Evolutionary conservation across 2,329 filamentous ascomycete species (phyloP).

Genomic region (Verticillium nubilum): DNA sequence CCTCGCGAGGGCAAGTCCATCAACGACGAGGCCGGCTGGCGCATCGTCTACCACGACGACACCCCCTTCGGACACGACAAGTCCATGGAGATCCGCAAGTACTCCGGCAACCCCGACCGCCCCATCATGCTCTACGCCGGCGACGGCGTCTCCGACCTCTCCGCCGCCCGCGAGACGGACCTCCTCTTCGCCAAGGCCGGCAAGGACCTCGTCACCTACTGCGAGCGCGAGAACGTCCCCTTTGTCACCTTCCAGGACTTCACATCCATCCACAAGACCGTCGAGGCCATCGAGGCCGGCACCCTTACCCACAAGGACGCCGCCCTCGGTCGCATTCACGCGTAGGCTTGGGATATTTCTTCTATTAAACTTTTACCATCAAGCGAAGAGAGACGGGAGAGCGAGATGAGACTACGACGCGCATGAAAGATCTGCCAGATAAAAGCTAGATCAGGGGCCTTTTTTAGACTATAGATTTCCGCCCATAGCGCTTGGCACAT

Average conservation of each 20-base stretch:
- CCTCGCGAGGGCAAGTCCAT: slow-evolving; percentile 61
- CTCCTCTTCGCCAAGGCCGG: slow-evolving; percentile 90
- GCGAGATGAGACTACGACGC: neutral
- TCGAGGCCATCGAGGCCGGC: slow-evolving; percentile 72
- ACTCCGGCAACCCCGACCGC: slow-evolving; percentile 66
- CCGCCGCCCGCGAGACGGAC: slow-evolving; percentile 87
- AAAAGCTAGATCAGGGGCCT: neutral
- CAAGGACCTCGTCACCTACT: slow-evolving; percentile 82
- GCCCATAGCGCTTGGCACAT: neutral
- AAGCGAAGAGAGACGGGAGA: neutral
- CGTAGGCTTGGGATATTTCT: neutral
- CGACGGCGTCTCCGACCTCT: slow-evolving; percentile 88
- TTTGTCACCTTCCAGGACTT: slow-evolving; percentile 88
- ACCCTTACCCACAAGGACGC: slow-evolving; percentile 66
- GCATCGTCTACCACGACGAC: slow-evolving; percentile 83
- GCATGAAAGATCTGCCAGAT: neutral
- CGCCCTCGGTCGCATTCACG: slow-evolving; percentile 41
- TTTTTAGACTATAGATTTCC: neutral
- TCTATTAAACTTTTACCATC: neutral
- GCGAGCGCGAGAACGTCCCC: slow-evolving; percentile 75
- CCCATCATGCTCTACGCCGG: slow-evolving; percentile 92
- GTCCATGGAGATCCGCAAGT: slow-evolving; percentile 83
- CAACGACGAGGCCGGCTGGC: slow-evolving; percentile 78
- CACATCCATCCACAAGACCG: slow-evolving; percentile 68
- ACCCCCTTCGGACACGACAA: slow-evolving; percentile 96